phyloP scores from a whole-genome alignment of 192 early-diverging fungal genomes.

The Linnemannia hyalina region DNA sequence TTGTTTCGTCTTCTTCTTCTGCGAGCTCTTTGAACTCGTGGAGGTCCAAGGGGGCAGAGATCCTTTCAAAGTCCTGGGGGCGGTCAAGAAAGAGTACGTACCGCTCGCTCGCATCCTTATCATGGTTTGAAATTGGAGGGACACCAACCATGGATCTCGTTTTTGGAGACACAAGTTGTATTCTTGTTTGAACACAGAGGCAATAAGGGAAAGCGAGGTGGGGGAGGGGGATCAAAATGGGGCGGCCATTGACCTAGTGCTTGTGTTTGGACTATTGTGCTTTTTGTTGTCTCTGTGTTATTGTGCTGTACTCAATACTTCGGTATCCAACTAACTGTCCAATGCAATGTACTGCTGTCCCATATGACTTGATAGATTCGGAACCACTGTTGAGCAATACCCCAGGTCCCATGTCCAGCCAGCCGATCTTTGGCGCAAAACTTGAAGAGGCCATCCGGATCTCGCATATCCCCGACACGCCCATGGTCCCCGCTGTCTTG shows the following conservation, averaged over 20 bases:
- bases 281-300: not conserved
- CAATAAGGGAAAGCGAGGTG: not conserved
- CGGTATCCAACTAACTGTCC: not conserved
- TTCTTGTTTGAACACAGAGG: not conserved
- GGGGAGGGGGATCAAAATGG: not conserved
- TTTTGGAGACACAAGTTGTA: not conserved
- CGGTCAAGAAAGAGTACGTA: constrained; percentile 42
- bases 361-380: constrained; percentile 22
- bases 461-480: constrained; percentile 41
- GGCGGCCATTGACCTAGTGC: not conserved
- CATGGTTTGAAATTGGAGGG: not conserved
- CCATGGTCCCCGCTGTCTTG: constrained; percentile 49
- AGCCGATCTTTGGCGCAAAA: constrained; percentile 36
- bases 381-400: constrained; percentile 29
- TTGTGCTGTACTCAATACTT: not conserved
- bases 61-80: constrained; percentile 40
- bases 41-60: constrained; percentile 44
- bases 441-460: constrained; percentile 39
- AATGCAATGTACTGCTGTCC: not conserved
- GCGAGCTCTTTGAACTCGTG: constrained; percentile 40
- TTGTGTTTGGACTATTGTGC: not conserved
- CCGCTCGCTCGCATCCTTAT: not conserved
- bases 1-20: constrained; percentile 24
- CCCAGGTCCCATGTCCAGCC: not conserved
- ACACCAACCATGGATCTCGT: not conserved